These are phyloP conservation scores for Bruguiera parviflora DNA, from an alignment of 345 rosid genomes.

Conservation along the genomic window DNA sequence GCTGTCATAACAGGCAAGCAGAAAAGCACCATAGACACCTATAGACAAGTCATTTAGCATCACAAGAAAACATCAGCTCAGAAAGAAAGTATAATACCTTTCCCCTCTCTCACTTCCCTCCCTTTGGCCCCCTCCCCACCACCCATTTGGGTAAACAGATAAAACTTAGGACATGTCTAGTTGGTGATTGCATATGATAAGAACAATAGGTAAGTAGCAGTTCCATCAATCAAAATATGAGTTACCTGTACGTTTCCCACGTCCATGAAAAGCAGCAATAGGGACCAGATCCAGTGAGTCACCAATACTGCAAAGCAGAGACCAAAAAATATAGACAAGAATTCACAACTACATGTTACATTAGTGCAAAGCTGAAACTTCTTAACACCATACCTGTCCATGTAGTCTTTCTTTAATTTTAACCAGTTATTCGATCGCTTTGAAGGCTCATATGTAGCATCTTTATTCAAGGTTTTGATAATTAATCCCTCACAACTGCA, in stretches of 20 bases:
- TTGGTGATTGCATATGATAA: background rate
- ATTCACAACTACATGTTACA: no score
- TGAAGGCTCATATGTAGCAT: slow-evolving; percentile 98
- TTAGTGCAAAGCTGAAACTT: background rate
- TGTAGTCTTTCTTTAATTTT: slow-evolving; percentile 93
- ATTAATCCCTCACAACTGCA: slow-evolving; percentile 96
- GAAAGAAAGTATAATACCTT: slow-evolving; percentile 1
- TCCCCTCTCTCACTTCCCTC: background rate
- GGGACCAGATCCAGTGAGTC: slow-evolving; percentile 96
- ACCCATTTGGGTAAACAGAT: background rate
- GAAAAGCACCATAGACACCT: slow-evolving; percentile 95
- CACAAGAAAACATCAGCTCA: slow-evolving; percentile 15
- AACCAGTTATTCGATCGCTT: slow-evolving; percentile 91
- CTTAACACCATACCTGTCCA: slow-evolving; percentile 56
- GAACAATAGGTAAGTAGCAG: background rate
- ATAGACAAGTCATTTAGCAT: slow-evolving; percentile 19
- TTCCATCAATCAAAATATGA: slow-evolving; percentile 5
- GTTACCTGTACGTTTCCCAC: slow-evolving; percentile 88
- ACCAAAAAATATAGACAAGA: background rate
- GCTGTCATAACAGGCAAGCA: slow-evolving; percentile 82
- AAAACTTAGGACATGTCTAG: background rate
- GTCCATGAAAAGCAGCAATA: slow-evolving; percentile 92
- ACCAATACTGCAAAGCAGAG: slow-evolving; percentile 58
- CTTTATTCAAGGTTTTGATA: slow-evolving; percentile 79
- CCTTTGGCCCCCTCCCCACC: background rate